A percentile compares a stretch with the other conserved stretches of the same genome.
Evolutionary conservation across 1,284 basidiomycete species (phyloP).

Genomic region (Irpex lacteus): DNA sequence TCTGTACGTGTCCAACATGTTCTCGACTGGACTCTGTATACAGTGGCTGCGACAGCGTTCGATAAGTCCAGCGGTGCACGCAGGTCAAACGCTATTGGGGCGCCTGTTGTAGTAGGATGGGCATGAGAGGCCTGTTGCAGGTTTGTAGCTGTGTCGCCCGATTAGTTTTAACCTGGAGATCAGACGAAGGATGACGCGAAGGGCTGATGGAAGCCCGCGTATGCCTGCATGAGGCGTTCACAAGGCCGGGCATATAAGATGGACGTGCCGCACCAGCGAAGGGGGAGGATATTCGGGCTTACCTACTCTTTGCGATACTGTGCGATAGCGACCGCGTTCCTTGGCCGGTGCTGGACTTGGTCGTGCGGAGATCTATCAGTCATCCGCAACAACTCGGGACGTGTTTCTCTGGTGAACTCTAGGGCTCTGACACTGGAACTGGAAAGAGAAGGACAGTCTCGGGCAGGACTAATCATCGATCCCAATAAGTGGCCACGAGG

Average conservation of each 20-base stretch:
- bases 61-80: background rate
- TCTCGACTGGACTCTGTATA: too few species aligned
- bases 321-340: slow-evolving; percentile 3
- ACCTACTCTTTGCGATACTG: background rate
- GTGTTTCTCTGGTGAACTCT: background rate
- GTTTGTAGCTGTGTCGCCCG: slow-evolving; percentile 1
- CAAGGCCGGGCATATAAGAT: slow-evolving; percentile 7
- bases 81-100: background rate
- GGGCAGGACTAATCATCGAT: background rate
- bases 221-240: background rate
- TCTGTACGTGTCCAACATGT: too few species aligned
- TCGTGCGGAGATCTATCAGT: background rate
- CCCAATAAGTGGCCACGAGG: background rate
- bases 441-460: background rate
- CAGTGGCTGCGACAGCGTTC: background rate
- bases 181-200: slow-evolving; percentile 2
- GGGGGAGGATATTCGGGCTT: slow-evolving; percentile 11
- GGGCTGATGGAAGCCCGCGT: slow-evolving; percentile 7
- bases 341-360: background rate
- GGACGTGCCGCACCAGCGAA: background rate
- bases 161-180: slow-evolving; percentile 6
- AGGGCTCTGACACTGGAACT: background rate
- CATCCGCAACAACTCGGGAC: background rate
- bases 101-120: background rate
- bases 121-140: slow-evolving; percentile 1